A percentile compares a stretch with the other conserved stretches of the same genome.
phyloP scores from a whole-genome alignment of 2,329 filamentous ascomycete species.

The Raffaelea ambrosiae region DNA sequence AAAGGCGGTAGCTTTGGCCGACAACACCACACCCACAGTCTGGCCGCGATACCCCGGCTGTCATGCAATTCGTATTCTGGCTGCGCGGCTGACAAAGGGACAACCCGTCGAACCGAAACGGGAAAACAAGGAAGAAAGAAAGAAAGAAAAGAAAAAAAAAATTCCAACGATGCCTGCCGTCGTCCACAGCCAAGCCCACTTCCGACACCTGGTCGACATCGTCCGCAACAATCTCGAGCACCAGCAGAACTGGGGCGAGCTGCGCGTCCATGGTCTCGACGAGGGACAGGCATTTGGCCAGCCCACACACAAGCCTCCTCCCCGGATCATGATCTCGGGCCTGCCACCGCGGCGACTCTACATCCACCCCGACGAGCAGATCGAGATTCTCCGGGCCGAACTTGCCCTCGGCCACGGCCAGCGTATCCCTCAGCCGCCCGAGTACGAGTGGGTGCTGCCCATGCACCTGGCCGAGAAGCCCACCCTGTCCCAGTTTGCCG shows the following conservation, averaged over 20 bases:
- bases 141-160: neutral
- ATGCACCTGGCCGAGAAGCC: slow-evolving; percentile 66
- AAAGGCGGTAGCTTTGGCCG: too few relatives aligned
- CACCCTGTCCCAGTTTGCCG: slow-evolving; percentile 56
- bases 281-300: neutral
- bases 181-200: neutral
- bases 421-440: slow-evolving; percentile 39
- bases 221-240: slow-evolving; percentile 64
- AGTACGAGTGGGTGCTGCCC: slow-evolving; percentile 70
- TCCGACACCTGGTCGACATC: slow-evolving; percentile 41
- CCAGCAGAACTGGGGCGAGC: slow-evolving; percentile 65
- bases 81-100: too few relatives aligned
- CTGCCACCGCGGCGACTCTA: slow-evolving; percentile 67
- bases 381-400: slow-evolving; percentile 58
- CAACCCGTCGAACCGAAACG: neutral
- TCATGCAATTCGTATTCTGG: too few relatives aligned
- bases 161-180: neutral
- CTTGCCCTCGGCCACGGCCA: slow-evolving; percentile 36
- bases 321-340: slow-evolving; percentile 61
- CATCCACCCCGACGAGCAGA: slow-evolving; percentile 75
- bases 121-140: neutral
- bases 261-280: slow-evolving; percentile 50
- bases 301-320: slow-evolving; percentile 23
- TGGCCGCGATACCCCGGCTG: too few relatives aligned
- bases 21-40: too few relatives aligned